These are phyloP conservation scores for Malassezia vespertilionis DNA, from an alignment of 1,284 basidiomycete species.

Conservation along the genomic window DNA sequence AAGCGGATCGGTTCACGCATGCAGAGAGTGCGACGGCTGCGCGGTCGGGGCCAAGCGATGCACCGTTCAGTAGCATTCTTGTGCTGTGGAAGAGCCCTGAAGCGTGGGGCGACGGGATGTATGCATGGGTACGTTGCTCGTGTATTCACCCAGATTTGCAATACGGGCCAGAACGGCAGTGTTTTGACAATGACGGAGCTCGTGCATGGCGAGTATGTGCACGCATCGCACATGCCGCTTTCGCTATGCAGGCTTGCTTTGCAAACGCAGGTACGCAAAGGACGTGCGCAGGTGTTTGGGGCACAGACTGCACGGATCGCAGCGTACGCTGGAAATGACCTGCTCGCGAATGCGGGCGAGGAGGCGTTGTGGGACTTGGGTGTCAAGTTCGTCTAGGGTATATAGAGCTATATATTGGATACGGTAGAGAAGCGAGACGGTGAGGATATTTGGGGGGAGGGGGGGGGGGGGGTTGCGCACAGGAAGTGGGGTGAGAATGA, in stretches of 20 bases:
- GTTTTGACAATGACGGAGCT: conserved; percentile 55
- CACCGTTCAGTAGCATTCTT: conserved; percentile 30
- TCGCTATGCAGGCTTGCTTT: conserved; percentile 8
- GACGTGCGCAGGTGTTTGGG: conserved; percentile 14
- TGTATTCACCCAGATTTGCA: conserved; percentile 45
- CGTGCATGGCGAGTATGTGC: conserved; percentile 51
- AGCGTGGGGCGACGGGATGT: conserved; percentile 52
- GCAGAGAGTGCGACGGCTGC: conserved; percentile 8
- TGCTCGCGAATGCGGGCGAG: background rate
- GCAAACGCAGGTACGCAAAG: background rate
- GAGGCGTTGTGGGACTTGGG: conserved; percentile 5
- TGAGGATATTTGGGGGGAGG: too few relatives aligned
- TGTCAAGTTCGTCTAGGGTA: conserved; percentile 18
- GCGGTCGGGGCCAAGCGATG: background rate
- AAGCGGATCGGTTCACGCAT: conserved; percentile 4
- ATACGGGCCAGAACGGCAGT: conserved; percentile 51
- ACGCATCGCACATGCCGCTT: conserved; percentile 40
- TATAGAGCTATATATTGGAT: too few relatives aligned
- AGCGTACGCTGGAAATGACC: background rate
- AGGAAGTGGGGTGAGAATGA: too few relatives aligned
- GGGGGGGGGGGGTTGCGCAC: too few relatives aligned
- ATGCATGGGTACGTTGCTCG: conserved; percentile 50
- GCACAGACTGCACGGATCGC: background rate
- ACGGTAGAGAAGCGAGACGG: too few relatives aligned
- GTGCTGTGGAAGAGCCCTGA: conserved; percentile 53